Percentiles rank a stretch among this genome's conserved stretches.
Evolutionary conservation across 495 filamentous ascomycete genomes (phyloP).

Genomic region (Hypoxylon fuscum): DNA sequence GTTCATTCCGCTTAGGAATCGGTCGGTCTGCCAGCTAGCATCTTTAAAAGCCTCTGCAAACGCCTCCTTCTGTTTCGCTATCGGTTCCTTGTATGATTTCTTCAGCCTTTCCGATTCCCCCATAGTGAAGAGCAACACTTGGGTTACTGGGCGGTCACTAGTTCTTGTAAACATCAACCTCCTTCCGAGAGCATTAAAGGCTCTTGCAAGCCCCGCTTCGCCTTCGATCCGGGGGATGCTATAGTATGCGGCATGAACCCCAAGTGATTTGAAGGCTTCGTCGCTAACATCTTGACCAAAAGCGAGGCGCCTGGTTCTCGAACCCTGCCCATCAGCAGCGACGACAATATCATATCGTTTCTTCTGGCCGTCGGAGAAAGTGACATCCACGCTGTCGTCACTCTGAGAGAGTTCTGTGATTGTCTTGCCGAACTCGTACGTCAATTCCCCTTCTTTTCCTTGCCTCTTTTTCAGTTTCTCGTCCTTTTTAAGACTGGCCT

Average conservation of each 20-base stretch:
- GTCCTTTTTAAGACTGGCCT: conserved; percentile 52
- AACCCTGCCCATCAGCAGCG: conserved; percentile 58
- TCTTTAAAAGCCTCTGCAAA: conserved; percentile 20
- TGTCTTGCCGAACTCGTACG: conserved; percentile 27
- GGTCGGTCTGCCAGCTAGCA: conserved; percentile 24
- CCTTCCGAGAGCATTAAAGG: conserved; percentile 16
- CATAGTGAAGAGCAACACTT: conserved; percentile 25
- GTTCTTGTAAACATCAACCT: conserved; percentile 15
- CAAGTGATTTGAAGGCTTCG: conserved; percentile 14
- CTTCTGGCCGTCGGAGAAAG: conserved; percentile 46
- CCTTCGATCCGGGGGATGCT: conserved; percentile 23
- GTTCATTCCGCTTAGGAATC: conserved; percentile 26
- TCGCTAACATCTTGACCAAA: conserved; percentile 38
- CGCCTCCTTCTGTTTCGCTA: conserved; percentile 28
- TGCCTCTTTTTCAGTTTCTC: conserved; percentile 35
- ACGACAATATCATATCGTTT: conserved; percentile 57
- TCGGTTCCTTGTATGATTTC: conserved; percentile 7
- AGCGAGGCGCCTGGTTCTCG: conserved; percentile 50
- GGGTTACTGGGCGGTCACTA: conserved; percentile 7
- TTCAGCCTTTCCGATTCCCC: conserved; percentile 7
- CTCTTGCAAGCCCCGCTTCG: conserved; percentile 7
- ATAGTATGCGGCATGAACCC: conserved; percentile 28
- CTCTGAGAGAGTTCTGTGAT: conserved; percentile 18
- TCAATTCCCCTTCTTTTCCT: neutral
- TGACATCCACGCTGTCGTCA: conserved; percentile 19